These are phyloP conservation scores for Globisporangium lucens DNA, from an alignment of 352 stramenopile species.

Conservation along the genomic window DNA sequence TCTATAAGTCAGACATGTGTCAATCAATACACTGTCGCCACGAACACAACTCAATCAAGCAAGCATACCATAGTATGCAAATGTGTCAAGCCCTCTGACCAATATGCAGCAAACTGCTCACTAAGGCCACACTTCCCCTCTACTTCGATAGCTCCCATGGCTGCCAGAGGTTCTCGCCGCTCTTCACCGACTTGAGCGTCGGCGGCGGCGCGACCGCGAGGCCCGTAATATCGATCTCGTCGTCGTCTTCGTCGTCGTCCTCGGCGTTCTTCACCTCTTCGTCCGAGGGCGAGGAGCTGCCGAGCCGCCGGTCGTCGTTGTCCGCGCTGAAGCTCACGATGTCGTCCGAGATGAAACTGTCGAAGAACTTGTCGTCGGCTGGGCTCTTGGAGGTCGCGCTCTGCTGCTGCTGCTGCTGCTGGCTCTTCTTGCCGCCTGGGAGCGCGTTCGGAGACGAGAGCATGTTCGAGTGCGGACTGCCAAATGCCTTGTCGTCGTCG, in stretches of 20 bases:
- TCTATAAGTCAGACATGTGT: not conserved
- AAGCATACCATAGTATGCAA: not conserved
- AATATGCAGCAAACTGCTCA: not conserved
- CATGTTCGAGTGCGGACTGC: slow-evolving; percentile 19
- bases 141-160: slow-evolving; percentile 60
- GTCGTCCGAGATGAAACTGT: slow-evolving; percentile 46
- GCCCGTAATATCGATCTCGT: slow-evolving; percentile 72
- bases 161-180: slow-evolving; percentile 62
- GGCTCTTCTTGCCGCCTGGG: slow-evolving; percentile 10
- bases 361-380: slow-evolving; percentile 16
- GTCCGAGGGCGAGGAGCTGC: slow-evolving; percentile 33
- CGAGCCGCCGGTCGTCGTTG: slow-evolving; percentile 24
- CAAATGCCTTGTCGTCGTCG: not conserved
- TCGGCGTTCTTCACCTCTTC: slow-evolving; percentile 40
- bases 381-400: slow-evolving; percentile 15
- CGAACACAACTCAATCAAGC: not conserved
- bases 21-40: not conserved
- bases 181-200: slow-evolving; percentile 30
- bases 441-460: slow-evolving; percentile 17
- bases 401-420: slow-evolving; percentile 22
- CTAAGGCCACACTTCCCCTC: not conserved
- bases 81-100: not conserved
- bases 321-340: slow-evolving; percentile 27
- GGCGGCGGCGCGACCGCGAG: slow-evolving; percentile 41
- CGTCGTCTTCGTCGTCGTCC: slow-evolving; percentile 39